Percentiles rank a stretch among this genome's conserved stretches.
phyloP scores from a whole-genome alignment of 164 flowering plant genomes.

The Annona squamosa region DNA sequence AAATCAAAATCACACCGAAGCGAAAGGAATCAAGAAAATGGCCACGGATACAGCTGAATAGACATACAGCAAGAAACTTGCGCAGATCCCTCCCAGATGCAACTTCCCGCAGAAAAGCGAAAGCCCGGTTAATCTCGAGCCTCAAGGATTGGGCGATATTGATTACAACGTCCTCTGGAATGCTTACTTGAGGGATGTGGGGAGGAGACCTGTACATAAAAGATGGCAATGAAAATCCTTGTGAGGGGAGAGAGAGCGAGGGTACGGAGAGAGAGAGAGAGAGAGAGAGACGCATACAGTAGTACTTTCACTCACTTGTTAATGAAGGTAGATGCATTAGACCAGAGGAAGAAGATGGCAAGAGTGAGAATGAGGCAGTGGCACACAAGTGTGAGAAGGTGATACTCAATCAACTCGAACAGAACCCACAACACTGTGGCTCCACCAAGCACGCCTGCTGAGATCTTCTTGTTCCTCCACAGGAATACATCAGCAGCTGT shows the following conservation, averaged over 20 bases:
- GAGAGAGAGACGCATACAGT: neutral
- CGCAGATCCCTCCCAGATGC: slow-evolving; percentile 61
- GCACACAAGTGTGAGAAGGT: slow-evolving; percentile 68
- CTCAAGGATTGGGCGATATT: slow-evolving; percentile 34
- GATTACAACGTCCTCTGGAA: slow-evolving; percentile 47
- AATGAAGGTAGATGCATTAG: slow-evolving; percentile 63
- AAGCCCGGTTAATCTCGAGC: slow-evolving; percentile 36
- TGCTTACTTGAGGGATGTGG: slow-evolving; percentile 45
- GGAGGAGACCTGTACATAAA: slow-evolving; percentile 50
- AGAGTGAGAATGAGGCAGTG: slow-evolving; percentile 55
- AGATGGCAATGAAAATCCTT: neutral
- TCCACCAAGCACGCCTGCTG: slow-evolving; percentile 61
- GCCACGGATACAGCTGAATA: neutral
- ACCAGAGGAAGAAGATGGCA: slow-evolving; percentile 68
- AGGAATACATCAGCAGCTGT: slow-evolving; percentile 88
- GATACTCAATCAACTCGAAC: slow-evolving; percentile 80
- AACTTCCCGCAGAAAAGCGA: slow-evolving; percentile 28
- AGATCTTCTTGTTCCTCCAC: slow-evolving; percentile 92
- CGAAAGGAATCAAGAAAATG: neutral
- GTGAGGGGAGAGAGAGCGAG: too few species aligned
- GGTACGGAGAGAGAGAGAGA: neutral
- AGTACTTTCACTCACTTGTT: slow-evolving; percentile 42
- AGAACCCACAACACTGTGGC: slow-evolving; percentile 80
- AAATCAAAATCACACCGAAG: slow-evolving; percentile 59
- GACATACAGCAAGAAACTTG: slow-evolving; percentile 50